Base-by-base conservation (phyloP, 345 rosid genomes). In the Gossypium anomalum region DNA sequence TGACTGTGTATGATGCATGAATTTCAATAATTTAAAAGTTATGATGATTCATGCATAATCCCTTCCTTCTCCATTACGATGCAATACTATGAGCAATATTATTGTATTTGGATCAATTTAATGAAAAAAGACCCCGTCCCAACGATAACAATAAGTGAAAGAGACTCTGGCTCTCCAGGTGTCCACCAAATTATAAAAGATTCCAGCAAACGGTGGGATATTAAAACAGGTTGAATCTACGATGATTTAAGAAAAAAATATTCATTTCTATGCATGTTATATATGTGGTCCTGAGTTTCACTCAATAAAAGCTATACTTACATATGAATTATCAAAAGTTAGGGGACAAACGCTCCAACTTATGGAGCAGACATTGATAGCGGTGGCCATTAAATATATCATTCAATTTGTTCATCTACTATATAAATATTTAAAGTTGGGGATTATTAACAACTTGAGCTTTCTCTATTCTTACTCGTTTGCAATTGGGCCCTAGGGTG, bases 1-100 rank as follows among this genome's bases (percentile, higher is more conserved):
- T 68, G 58, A 23, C 1, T 27, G 58, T 38, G 48, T 78, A 61
- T 79, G 78, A 59, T 69, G 83, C 78, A 59, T 76, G 84, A 45
- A 61, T 74, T 74, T 43, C 34, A 73, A 34, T 45, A 38, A 79
- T 65, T 38, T 48, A 71, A 34, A 19, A 44, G 76, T 58, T 64
- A 25, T 61, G 55, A 76, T 76, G 64, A 79, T 77, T 81, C 71
- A 69, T 75, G 83, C 75, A n/a, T 43, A 9, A 62, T 4, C 53
- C 25, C 19, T 67, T 9, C 43, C 25, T 41, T 67, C 20, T 48
- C 14, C 17, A 12, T 14, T 13, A 47, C 20, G 75, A 14, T 19
- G 51, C 23, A 22, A 23, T 19, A 61, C 22, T 60, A 72, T 75
- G 23, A 13, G n/a, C 19, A 23, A 63, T 9, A 64, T 43, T 38